phyloP scores from a whole-genome alignment of 257 asterid species.

The Solanum lignicaule region DNA sequence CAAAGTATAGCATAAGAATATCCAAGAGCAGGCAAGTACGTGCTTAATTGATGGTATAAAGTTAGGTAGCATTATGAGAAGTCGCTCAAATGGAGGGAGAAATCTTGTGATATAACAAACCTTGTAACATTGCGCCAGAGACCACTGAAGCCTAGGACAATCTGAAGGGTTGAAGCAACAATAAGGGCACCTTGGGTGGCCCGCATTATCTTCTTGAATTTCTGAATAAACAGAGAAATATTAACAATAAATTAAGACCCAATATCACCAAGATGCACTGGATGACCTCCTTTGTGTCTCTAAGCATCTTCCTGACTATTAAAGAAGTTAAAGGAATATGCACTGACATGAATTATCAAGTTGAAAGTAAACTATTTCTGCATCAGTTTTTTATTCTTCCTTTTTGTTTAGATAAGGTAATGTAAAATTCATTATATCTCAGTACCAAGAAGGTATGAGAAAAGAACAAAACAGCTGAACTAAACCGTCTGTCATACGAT shows the following conservation, averaged over 20 bases:
- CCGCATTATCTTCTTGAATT: conserved; percentile 29
- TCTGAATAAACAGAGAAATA: conserved; percentile 8
- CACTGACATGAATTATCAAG: not conserved
- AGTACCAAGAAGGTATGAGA: not conserved
- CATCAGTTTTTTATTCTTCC: not conserved
- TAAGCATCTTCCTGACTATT: not conserved
- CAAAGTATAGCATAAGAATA: not conserved
- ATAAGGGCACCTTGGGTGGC: conserved; percentile 32
- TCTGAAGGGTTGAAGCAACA: conserved; percentile 28
- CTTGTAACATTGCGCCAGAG: conserved; percentile 33
- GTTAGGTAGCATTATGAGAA: not conserved
- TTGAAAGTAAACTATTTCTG: not conserved
- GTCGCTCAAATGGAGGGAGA: not conserved
- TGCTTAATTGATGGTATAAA: not conserved
- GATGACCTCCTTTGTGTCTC: not conserved
- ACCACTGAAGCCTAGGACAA: conserved; percentile 33
- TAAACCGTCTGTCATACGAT: not conserved
- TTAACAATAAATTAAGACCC: not conserved
- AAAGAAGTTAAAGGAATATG: not conserved
- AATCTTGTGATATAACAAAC: conserved; percentile 5
- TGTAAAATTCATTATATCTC: not conserved
- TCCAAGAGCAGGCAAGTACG: not conserved
- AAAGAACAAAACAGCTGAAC: not conserved
- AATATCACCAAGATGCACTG: not conserved
- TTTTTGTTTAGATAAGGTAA: not conserved